Base-by-base conservation (phyloP, 805 yeast species). In the Metschnikowia noctiluminum region DNA sequence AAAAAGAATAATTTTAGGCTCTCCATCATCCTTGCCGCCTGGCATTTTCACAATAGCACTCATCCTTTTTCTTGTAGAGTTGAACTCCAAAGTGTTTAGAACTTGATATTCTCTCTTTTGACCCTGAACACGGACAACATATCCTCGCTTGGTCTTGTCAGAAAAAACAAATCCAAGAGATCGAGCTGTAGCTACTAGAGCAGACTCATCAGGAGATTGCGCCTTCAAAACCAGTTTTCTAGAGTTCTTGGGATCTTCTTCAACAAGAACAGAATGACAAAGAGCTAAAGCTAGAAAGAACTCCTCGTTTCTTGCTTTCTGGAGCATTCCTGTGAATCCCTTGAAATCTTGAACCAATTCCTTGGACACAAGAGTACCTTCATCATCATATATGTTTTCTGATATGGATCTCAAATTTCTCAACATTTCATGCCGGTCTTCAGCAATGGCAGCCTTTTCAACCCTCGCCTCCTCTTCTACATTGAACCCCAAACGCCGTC, bases 181-280 rank as follows among this genome's bases (percentile, higher is more conserved):
- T 62, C 91, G 77, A 0, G 94, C 94, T 16, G 94, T 85, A 13
- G 84, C 84, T 13, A 87, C 95, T 49, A 87, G 75, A 0, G 95
- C 94, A 28, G 91, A 90, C 66, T 87, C 95, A 73, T 87, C 95
- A 0, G 95, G 95, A 27, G 90, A 84, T 62, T 87, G 94, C 0
- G 94, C 94, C 59, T 85, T 84, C 35, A 85, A 67, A 27, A 80
- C 70, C 44, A 78, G 56, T 51, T 76, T 82, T 1, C 69, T 76
- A 2, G 88, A 82, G 55, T 81, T 75, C 27, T 75, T 73, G 36
- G 82, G 83, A 52, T 84, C 82, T 35, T 78, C 77, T 59, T 87
- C 95, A 28, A 82, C 79, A 39, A 87, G 64, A 26, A 87, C 94
- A 46, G 91, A 82, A 61, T 87, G 94, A 69, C 95, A 87, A 32